phyloP scores from a whole-genome alignment of 345 rosid species.

The Eucalyptus sp. region DNA sequence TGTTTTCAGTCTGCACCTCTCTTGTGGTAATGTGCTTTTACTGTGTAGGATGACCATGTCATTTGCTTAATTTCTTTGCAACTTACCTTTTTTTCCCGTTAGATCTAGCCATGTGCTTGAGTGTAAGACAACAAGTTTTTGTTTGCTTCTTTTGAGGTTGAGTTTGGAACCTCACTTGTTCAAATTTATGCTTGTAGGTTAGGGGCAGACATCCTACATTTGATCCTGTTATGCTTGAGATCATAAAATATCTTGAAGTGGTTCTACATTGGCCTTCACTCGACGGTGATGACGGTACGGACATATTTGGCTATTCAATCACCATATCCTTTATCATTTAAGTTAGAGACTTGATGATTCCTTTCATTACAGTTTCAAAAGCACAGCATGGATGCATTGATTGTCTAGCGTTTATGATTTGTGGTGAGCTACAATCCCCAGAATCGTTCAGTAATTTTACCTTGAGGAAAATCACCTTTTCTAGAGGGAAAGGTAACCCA shows the following conservation, averaged over 20 bases:
- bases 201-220: conserved; percentile 47
- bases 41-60: not conserved
- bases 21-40: conserved; percentile 44
- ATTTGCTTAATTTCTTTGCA: not conserved
- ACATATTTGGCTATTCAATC: not conserved
- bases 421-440: conserved; percentile 56
- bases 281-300: conserved; percentile 54
- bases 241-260: conserved; percentile 36
- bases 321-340: not conserved
- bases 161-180: not conserved
- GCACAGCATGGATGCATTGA: conserved; percentile 96
- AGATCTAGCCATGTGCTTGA: not conserved
- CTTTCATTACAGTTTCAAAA: conserved; percentile 48
- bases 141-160: not conserved
- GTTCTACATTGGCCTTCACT: conserved; percentile 69
- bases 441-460: conserved; percentile 14
- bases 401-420: conserved; percentile 71
- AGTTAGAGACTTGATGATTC: not conserved
- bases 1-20: conserved; percentile 75
- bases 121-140: not conserved
- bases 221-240: conserved; percentile 32
- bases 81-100: not conserved
- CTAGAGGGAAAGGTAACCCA: conserved; percentile 6
- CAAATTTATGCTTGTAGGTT: conserved; percentile 23
- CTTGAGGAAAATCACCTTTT: conserved; percentile 1